Percentiles rank a stretch among this genome's conserved stretches.
Evolutionary conservation across 768 basidiomycete genomes (phyloP).

Genomic region (Galerina sulciceps): DNA sequence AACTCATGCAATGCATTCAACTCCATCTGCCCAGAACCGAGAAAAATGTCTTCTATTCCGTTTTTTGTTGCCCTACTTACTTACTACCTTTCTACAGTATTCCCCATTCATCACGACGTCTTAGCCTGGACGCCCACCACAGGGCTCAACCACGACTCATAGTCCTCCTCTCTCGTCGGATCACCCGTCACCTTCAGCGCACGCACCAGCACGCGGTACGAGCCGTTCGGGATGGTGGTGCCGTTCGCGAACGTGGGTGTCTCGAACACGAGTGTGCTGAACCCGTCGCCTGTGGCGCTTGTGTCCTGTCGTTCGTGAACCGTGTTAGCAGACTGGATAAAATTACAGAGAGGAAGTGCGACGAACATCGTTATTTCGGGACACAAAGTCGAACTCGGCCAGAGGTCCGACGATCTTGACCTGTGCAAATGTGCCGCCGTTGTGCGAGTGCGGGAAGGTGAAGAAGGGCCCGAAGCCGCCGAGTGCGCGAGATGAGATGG

Average conservation of each 20-base stretch:
- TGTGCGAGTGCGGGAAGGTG: conserved; percentile 40
- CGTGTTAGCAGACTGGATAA: neutral
- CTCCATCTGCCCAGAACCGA: no score
- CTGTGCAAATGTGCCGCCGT: conserved; percentile 41
- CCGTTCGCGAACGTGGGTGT: conserved; percentile 47
- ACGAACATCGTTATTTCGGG: conserved; percentile 50
- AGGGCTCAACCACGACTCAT: conserved; percentile 51
- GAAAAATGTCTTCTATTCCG: no score
- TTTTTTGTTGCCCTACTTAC: no score
- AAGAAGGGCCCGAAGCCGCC: conserved; percentile 31
- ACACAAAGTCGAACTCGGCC: conserved; percentile 47
- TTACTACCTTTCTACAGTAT: no score
- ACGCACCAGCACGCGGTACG: conserved; percentile 43
- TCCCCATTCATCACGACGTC: neutral
- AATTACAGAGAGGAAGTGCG: conserved; percentile 1
- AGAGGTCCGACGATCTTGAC: conserved; percentile 51
- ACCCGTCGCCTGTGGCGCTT: conserved; percentile 29
- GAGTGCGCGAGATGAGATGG: conserved; percentile 35
- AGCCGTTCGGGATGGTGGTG: conserved; percentile 44
- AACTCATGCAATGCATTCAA: no score
- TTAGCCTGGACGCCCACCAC: conserved; percentile 43
- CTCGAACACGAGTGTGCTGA: conserved; percentile 30
- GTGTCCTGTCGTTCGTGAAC: conserved; percentile 14
- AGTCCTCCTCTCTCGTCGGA: conserved; percentile 44
- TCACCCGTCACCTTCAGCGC: conserved; percentile 48